Conservation (phyloP, 139 green algal genomes). For the Klebsormidium nitens region DNA sequence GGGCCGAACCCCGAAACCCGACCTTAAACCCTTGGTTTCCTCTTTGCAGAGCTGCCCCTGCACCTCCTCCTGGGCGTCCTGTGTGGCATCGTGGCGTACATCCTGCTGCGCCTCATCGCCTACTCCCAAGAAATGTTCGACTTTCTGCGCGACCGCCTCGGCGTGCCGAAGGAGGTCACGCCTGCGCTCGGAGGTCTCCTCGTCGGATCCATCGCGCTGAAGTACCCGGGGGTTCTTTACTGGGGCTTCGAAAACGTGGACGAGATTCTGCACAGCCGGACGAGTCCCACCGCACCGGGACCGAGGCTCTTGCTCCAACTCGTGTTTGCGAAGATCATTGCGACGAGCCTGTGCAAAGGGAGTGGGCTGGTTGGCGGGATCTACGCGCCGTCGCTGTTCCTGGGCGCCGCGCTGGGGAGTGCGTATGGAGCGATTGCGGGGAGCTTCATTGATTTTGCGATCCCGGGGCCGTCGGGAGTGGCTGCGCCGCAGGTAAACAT, state of each 20-base stretch:
- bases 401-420: conserved; percentile 63
- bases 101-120: conserved; percentile 35
- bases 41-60: conserved; percentile 62
- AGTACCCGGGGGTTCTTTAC: conserved; percentile 71
- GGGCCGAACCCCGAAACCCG: no score
- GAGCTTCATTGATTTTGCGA: conserved; percentile 30
- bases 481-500: conserved; percentile 10
- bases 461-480: conserved; percentile 21
- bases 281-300: conserved; percentile 18
- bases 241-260: conserved; percentile 79
- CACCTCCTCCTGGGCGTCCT: conserved; percentile 64
- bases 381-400: conserved; percentile 92
- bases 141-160: conserved; percentile 23
- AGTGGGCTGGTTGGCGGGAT: conserved; percentile 81
- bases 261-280: conserved; percentile 50
- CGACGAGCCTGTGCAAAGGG: conserved; percentile 73
- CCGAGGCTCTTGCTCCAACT: conserved; percentile 65
- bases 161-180: conserved; percentile 34
- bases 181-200: conserved; percentile 59
- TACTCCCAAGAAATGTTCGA: conserved; percentile 25
- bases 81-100: conserved; percentile 55
- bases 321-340: conserved; percentile 76
- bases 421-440: conserved; percentile 35
- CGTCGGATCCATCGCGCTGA: conserved; percentile 57
- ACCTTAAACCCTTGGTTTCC: conserved; percentile 3